Conservation (phyloP, 805 yeast species). For the Monosporozyma siamensis region DNA sequence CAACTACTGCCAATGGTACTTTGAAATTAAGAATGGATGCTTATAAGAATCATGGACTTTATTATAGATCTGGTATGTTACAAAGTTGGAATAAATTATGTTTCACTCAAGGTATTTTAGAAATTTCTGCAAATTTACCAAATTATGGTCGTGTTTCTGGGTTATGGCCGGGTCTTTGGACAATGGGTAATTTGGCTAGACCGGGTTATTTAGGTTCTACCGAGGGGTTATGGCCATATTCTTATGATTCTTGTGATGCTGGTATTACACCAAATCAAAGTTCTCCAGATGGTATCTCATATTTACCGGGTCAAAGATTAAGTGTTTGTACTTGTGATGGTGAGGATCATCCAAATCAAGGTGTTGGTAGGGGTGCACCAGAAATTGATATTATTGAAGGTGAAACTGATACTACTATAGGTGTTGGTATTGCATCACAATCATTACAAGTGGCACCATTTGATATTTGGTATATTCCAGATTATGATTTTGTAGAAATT, state of each 20-base stretch:
- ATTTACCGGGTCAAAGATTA: constrained; percentile 75
- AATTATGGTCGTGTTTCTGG: constrained; percentile 73
- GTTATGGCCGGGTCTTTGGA: constrained; percentile 95
- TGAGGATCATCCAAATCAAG: constrained; percentile 81
- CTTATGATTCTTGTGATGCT: constrained; percentile 80
- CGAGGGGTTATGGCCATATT: constrained; percentile 93
- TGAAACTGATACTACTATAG: constrained; percentile 48
- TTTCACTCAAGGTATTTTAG: constrained; percentile 75
- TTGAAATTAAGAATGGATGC: constrained; percentile 69
- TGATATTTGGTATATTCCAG: constrained; percentile 91
- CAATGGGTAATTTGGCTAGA: constrained; percentile 86
- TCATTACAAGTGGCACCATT: constrained; percentile 88
- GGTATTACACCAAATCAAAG: constrained; percentile 94
- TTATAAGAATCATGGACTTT: constrained; percentile 63
- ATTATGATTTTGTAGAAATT: constrained; percentile 69
- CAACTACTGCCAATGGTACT: constrained; percentile 66
- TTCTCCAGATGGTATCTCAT: constrained; percentile 79
- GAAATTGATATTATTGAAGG: constrained; percentile 91
- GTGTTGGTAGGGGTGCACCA: constrained; percentile 89
- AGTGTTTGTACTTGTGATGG: constrained; percentile 71
- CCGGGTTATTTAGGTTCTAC: constrained; percentile 84
- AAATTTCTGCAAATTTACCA: constrained; percentile 69
- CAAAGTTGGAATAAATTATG: constrained; percentile 91
- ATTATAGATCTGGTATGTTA: constrained; percentile 83
- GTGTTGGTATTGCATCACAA: constrained; percentile 76